Evolutionary conservation across 2,329 filamentous ascomycete genomes (phyloP).

Genomic region (Fusarium illudens): DNA sequence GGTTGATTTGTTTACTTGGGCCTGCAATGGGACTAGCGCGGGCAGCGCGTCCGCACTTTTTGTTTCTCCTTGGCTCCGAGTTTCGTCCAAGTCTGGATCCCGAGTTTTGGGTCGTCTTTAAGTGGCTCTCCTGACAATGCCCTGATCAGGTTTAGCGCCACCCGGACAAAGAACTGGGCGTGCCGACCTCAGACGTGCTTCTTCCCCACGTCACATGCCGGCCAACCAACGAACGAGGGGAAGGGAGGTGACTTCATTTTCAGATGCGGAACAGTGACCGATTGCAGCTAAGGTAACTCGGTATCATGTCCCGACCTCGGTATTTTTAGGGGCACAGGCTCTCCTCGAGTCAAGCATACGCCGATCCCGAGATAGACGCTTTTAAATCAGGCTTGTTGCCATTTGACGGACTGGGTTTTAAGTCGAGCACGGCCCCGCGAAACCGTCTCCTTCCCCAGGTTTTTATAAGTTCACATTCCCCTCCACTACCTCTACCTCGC

Average conservation of each 20-base stretch:
- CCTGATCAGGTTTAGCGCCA: constrained; percentile 6
- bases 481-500: background rate
- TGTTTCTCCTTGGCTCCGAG: constrained; percentile 39
- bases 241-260: constrained; percentile 39
- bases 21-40: constrained; percentile 36
- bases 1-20: constrained; percentile 45
- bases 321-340: constrained; percentile 24
- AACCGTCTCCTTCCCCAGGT: constrained; percentile 22
- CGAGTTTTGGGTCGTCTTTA: constrained; percentile 2
- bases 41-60: constrained; percentile 25
- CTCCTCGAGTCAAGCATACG: constrained; percentile 18
- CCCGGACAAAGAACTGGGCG: constrained; percentile 8
- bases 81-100: background rate
- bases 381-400: background rate
- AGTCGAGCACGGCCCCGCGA: constrained; percentile 32
- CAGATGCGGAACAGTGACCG: constrained; percentile 36
- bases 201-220: constrained; percentile 42
- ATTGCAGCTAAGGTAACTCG: constrained; percentile 30
- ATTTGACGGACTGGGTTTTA: constrained; percentile 14
- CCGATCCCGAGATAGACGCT: constrained; percentile 26
- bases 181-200: constrained; percentile 9
- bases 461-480: constrained; percentile 21
- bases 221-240: constrained; percentile 5
- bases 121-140: constrained; percentile 18
- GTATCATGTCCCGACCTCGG: constrained; percentile 35